Percentiles rank a stretch among this genome's conserved stretches.
These are phyloP conservation scores for Aspergillus sparsus DNA, from an alignment of 495 filamentous ascomycete genomes.

Conservation along the genomic window DNA sequence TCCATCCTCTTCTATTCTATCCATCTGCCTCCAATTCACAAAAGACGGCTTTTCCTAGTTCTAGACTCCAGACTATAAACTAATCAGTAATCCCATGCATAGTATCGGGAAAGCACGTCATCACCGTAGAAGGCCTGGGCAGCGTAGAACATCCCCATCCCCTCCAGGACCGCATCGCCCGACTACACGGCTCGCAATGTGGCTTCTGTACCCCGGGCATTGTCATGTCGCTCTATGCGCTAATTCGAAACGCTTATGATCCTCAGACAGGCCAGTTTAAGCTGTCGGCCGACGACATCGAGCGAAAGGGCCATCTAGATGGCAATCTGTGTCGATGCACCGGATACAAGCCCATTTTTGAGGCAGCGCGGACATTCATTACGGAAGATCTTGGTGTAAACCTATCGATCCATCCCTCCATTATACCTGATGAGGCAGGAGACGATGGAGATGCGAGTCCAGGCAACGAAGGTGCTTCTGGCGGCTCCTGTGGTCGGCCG, in stretches of 20 bases:
- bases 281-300: constrained; percentile 67
- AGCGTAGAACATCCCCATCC: constrained; percentile 84
- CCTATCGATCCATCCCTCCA: constrained; percentile 15
- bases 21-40: too few relatives aligned
- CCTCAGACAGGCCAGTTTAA: constrained; percentile 38
- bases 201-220: constrained; percentile 96
- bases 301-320: constrained; percentile 76
- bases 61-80: not conserved
- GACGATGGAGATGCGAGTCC: not conserved
- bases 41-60: too few relatives aligned
- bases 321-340: constrained; percentile 96
- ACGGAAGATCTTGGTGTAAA: constrained; percentile 43
- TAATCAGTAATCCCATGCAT: not conserved
- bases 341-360: constrained; percentile 89
- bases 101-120: constrained; percentile 95
- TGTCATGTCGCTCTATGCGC: constrained; percentile 73
- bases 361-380: constrained; percentile 72
- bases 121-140: constrained; percentile 98
- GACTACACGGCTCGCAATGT: constrained; percentile 66
- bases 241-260: constrained; percentile 73
- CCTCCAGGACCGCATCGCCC: constrained; percentile 85
- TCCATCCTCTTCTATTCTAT: not conserved
- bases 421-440: not conserved
- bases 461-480: constrained; percentile 24
- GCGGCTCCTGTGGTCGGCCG: constrained; percentile 40